Evolutionary conservation across 495 filamentous ascomycete genomes (phyloP).

Genomic region (Eremomyces bilateralis): DNA sequence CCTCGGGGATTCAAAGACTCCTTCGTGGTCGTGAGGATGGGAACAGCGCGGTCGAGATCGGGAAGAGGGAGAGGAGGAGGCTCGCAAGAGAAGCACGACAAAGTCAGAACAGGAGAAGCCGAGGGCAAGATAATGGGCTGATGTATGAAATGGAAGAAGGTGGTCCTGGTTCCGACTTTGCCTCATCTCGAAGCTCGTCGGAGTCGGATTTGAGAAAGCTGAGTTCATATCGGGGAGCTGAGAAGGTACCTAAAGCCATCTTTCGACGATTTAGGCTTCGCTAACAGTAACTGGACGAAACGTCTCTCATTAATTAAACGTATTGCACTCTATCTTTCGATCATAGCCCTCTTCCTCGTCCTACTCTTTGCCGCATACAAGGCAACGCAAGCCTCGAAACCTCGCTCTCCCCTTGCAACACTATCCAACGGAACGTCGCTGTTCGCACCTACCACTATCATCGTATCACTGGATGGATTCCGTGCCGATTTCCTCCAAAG

Average conservation of each 20-base stretch:
- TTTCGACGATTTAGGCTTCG: too few relatives aligned
- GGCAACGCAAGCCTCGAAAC: slow-evolving; percentile 11
- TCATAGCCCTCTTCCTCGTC: slow-evolving; percentile 29
- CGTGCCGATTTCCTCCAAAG: slow-evolving; percentile 84
- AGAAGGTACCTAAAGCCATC: too few relatives aligned
- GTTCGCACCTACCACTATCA: slow-evolving; percentile 77
- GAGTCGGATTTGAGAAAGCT: slow-evolving; percentile 19
- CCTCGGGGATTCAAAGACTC: too few relatives aligned
- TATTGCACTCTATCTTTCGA: slow-evolving; percentile 12
- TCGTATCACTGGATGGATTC: slow-evolving; percentile 91
- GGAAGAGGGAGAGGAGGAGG: neutral
- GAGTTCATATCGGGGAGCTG: neutral
- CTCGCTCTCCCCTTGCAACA: too few relatives aligned
- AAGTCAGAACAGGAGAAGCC: slow-evolving; percentile 20
- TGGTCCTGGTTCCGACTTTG: slow-evolving; percentile 33
- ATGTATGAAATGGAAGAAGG: slow-evolving; percentile 85
- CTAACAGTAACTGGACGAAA: too few relatives aligned
- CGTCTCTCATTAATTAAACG: neutral
- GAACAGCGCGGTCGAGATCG: too few relatives aligned
- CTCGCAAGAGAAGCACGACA: slow-evolving; percentile 14
- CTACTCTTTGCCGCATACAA: slow-evolving; percentile 30
- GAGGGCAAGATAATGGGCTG: slow-evolving; percentile 47
- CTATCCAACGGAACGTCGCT: slow-evolving; percentile 61
- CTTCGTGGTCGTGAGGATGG: too few relatives aligned
- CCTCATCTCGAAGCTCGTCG: too few relatives aligned